phyloP scores from a whole-genome alignment of 1,284 basidiomycete species.

The Heimioporus retisporus region DNA sequence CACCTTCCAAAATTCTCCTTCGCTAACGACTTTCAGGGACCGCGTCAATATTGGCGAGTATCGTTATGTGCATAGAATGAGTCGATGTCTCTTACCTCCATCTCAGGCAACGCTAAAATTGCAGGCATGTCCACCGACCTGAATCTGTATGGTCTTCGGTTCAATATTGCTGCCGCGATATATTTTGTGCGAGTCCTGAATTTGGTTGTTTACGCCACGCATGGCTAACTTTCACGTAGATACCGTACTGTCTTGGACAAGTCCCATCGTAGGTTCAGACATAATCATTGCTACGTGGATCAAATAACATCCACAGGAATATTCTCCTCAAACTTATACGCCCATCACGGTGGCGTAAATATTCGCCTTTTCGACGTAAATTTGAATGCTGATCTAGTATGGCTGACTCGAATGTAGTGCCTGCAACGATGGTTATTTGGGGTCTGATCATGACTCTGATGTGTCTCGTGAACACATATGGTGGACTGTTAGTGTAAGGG shows the following conservation, averaged over 20 bases:
- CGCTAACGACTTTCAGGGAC: slow-evolving; percentile 31
- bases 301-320: slow-evolving; percentile 42
- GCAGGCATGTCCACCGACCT: slow-evolving; percentile 52
- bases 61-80: background rate
- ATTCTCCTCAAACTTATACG: slow-evolving; percentile 39
- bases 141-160: slow-evolving; percentile 48
- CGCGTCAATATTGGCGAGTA: slow-evolving; percentile 40
- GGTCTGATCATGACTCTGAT: slow-evolving; percentile 51
- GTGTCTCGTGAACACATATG: slow-evolving; percentile 41
- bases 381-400: slow-evolving; percentile 1
- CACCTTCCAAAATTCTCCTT: background rate
- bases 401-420: slow-evolving; percentile 38
- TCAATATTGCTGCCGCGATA: slow-evolving; percentile 54
- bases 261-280: slow-evolving; percentile 52
- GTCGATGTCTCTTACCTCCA: background rate
- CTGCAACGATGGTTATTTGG: slow-evolving; percentile 57
- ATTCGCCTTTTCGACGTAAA: slow-evolving; percentile 9
- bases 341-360: slow-evolving; percentile 52
- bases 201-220: background rate
- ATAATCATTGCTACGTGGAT: background rate
- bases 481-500: slow-evolving; percentile 33
- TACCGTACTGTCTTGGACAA: slow-evolving; percentile 55
- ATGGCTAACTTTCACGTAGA: slow-evolving; percentile 31
- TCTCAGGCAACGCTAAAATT: slow-evolving; percentile 36
- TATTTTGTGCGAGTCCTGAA: slow-evolving; percentile 48